Conservation (phyloP, 345 rosid genomes). For the Arabis hirsuta region DNA sequence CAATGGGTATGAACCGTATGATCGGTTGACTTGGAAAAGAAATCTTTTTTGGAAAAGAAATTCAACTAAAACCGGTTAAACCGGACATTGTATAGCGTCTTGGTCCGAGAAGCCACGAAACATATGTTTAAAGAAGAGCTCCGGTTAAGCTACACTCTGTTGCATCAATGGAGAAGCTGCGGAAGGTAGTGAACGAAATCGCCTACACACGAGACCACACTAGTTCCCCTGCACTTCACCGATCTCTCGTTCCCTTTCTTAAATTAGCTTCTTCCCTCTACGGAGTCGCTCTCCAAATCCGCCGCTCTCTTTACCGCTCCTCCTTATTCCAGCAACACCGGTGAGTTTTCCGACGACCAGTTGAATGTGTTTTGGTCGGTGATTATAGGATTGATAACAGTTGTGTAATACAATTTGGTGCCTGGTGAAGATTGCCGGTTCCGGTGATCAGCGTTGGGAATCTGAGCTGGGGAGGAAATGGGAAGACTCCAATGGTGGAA, state of each 20-base stretch:
- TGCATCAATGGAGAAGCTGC: constrained; percentile 57
- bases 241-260: constrained; percentile 60
- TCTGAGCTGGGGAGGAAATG: constrained; percentile 92
- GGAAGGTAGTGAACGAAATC: constrained; percentile 59
- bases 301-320: constrained; percentile 56
- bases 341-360: constrained; percentile 38
- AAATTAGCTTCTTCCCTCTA: constrained; percentile 62
- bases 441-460: constrained; percentile 93
- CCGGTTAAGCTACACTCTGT: background rate
- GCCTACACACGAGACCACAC: constrained; percentile 59
- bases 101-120: background rate
- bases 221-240: constrained; percentile 53
- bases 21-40: no score
- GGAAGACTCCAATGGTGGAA: constrained; percentile 96
- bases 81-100: background rate
- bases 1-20: no score
- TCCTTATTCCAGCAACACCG: constrained; percentile 56
- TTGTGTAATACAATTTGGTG: background rate
- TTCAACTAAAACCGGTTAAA: constrained; percentile 7
- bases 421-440: constrained; percentile 62
- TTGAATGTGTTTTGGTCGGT: background rate
- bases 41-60: no score
- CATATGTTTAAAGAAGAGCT: background rate
- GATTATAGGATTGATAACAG: background rate
- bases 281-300: constrained; percentile 56